Base-by-base conservation (phyloP, 768 basidiomycete species). In the Auriscalpium orientale region DNA sequence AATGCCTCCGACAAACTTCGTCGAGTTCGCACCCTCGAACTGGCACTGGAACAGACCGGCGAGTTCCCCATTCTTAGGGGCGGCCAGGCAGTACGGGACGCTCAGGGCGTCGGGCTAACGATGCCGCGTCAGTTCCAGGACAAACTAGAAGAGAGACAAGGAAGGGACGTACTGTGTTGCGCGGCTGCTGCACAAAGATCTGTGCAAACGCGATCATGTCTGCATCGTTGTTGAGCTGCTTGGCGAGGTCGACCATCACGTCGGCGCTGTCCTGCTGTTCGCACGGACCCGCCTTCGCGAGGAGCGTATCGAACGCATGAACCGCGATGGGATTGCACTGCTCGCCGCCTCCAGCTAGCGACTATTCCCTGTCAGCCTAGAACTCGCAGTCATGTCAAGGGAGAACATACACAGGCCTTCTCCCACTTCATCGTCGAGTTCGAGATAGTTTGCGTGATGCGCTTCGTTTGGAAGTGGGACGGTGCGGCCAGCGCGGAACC, bases 11-110 rank as follows among this genome's bases (percentile, higher is more conserved):
- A 75, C 75, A 60, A 83, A 83, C 2, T 67, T 72, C 9, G 60
- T 70, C 38, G 69, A 70, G 50, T 80, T 64, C 20, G 71, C 73
- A 52, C 79, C 75, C 58, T 72, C 67, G 67, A 76, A 82, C 65
- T 84, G 83, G 64, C 80, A 83, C 62, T 82, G 81, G 70, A 78
- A 82, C 33, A 79, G 70, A 8, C 81, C 80, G 49, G 75, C 71
- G 12, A 84, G 74, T 64, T 83, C 79, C 0, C 68, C 21, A 58
- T 83, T 82, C 55, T 66, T 66, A 11, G 80, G 80, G 0, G 80
- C 74, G 20, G 69, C 61, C 58, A 82, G 75, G 66, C 82, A 84
- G 68, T 82, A 83, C 1, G 68, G 77, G 3, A 80, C 71, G 37
- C 72, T 73, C 53, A 68, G 62, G 4, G 75, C 74, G 49, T 69